These are phyloP conservation scores for Phytophthora pseudosyringae DNA, from an alignment of 352 stramenopile species.

Conservation along the genomic window DNA sequence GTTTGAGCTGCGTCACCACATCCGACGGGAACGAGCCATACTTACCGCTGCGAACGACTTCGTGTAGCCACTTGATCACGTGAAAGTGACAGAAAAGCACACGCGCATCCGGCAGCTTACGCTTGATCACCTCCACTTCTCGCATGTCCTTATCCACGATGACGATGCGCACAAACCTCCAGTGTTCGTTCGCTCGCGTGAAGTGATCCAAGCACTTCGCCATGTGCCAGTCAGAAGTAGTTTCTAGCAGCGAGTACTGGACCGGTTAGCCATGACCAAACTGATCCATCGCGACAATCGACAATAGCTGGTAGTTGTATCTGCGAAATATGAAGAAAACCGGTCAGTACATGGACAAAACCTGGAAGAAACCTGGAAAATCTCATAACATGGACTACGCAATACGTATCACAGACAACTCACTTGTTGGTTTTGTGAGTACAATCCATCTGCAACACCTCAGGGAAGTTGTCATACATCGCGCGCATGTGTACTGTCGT, in stretches of 20 bases:
- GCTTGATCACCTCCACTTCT: conserved; percentile 2
- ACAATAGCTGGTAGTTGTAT: conserved; percentile 17
- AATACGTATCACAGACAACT: not conserved
- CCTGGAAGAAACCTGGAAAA: not conserved
- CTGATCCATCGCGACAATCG: no score
- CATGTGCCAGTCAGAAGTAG: no score
- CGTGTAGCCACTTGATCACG: conserved; percentile 3
- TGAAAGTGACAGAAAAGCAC: conserved; percentile 8
- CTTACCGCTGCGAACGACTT: not conserved
- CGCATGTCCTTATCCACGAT: conserved; percentile 18
- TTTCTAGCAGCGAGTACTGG: no score
- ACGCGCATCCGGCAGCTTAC: not conserved
- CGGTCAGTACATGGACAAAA: conserved; percentile 14
- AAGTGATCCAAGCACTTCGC: conserved; percentile 15
- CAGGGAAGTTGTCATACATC: conserved; percentile 6
- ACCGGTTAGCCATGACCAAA: no score
- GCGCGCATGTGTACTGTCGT: conserved; percentile 7
- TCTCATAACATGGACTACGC: not conserved
- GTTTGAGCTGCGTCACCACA: not conserved
- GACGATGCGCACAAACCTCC: conserved; percentile 5
- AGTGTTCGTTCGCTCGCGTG: conserved; percentile 8
- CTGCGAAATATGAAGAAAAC: conserved; percentile 1
- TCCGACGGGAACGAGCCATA: not conserved
- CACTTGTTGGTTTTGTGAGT: conserved; percentile 20
- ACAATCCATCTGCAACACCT: conserved; percentile 17